A percentile compares a stretch with the other conserved stretches of the same genome.
phyloP scores from a whole-genome alignment of 2,329 filamentous ascomycete species.

The Exophiala viscosa region DNA sequence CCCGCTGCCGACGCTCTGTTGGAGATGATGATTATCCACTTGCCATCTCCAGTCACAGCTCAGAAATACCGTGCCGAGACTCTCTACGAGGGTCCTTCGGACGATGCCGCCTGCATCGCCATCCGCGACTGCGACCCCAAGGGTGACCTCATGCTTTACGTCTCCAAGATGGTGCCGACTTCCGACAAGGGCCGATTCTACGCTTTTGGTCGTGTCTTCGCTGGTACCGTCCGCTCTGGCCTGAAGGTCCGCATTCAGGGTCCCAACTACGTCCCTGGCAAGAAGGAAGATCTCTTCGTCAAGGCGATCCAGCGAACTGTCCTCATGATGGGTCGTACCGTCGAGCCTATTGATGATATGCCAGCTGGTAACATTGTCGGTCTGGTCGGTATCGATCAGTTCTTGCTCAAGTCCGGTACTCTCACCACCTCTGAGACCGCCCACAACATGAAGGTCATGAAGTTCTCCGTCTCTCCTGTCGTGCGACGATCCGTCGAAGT shows the following conservation, averaged over 20 bases:
- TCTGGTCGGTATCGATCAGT: slow-evolving; percentile 99
- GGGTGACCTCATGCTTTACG: slow-evolving; percentile 98
- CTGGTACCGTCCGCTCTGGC: slow-evolving; percentile 95
- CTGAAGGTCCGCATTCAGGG: slow-evolving; percentile 99
- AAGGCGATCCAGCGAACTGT: slow-evolving; percentile 99
- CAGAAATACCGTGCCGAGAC: slow-evolving; percentile 98
- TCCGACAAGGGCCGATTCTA: slow-evolving; percentile 99
- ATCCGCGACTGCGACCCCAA: slow-evolving; percentile 99
- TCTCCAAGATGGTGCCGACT: slow-evolving; percentile 99
- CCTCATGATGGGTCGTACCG: slow-evolving; percentile 99
- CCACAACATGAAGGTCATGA: slow-evolving; percentile 99
- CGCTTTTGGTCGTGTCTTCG: slow-evolving; percentile 99
- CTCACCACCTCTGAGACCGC: slow-evolving; percentile 94
- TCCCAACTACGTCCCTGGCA: slow-evolving; percentile 95
- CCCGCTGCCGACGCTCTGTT: slow-evolving; percentile 95
- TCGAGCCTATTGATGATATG: slow-evolving; percentile 98
- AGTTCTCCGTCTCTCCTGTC: slow-evolving; percentile 99
- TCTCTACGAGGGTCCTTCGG: slow-evolving; percentile 93
- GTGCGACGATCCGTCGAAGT: slow-evolving; percentile 98
- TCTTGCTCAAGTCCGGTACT: slow-evolving; percentile 99
- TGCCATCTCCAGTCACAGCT: slow-evolving; percentile 91
- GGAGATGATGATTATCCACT: slow-evolving; percentile 99
- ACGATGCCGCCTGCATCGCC: slow-evolving; percentile 89
- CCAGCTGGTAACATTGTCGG: slow-evolving; percentile 99
- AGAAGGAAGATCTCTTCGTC: slow-evolving; percentile 98